phyloP scores from a whole-genome alignment of 208 protist species.

The Porcisia hertigi region DNA sequence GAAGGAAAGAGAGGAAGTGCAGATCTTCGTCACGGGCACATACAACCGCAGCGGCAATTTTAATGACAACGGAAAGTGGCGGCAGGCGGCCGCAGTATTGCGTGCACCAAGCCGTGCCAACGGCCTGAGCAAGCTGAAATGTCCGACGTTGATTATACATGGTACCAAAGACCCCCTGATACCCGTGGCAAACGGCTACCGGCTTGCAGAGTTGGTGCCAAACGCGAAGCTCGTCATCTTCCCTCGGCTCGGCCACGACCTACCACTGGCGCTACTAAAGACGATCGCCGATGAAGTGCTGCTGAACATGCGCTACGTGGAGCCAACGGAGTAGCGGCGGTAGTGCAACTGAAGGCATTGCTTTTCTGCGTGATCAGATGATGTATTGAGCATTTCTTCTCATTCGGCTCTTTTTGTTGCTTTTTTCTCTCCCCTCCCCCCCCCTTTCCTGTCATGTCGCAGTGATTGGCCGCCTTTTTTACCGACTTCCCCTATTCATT shows the following conservation, averaged over 20 bases:
- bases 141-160: constrained; percentile 67
- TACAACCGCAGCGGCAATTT: constrained; percentile 37
- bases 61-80: constrained; percentile 32
- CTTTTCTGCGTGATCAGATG: neutral
- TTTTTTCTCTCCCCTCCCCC: neutral
- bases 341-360: neutral
- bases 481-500: neutral
- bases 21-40: constrained; percentile 29
- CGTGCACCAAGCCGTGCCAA: constrained; percentile 43
- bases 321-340: neutral
- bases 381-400: neutral
- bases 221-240: constrained; percentile 72
- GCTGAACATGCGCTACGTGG: constrained; percentile 40
- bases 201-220: constrained; percentile 49
- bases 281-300: constrained; percentile 54
- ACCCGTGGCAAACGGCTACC: constrained; percentile 60
- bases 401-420: neutral
- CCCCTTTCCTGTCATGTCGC: too few relatives aligned
- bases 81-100: constrained; percentile 67
- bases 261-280: constrained; percentile 39
- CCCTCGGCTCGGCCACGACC: constrained; percentile 60
- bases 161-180: constrained; percentile 65
- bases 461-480: too few relatives aligned
- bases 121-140: constrained; percentile 40
- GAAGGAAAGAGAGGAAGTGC: constrained; percentile 18